Base-by-base conservation (phyloP, 1,139 yeast genomes). In the Candida albicans region DNA sequence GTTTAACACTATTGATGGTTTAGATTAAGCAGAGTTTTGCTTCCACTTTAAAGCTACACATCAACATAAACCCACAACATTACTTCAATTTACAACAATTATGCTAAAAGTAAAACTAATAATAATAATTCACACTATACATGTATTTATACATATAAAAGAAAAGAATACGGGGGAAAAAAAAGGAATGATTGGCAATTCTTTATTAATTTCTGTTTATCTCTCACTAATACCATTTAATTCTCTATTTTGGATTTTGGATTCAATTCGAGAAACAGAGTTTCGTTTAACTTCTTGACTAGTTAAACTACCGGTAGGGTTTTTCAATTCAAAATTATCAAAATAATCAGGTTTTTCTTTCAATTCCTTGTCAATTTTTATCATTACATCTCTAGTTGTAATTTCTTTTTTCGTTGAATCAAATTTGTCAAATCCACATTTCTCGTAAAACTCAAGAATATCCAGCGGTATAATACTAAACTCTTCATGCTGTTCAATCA, bases 401-500 rank as follows among this genome's bases (percentile, higher is more conserved):
- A 62, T 40, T 12, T 50, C 52, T 30, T 56, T 58, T 12, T 30
- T 37, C 4, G 28, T 29, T 6, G 32, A 11, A 4, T 61, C 52
- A 31, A 41, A 41, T 29, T 35, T 52, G n/a, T 42, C 46, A 46
- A 72, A 68, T 10, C 65, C 65, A 53, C 75, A 68, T 41, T 55
- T 59, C 14, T 70, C 70, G 49, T 54, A 71, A 46, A 70, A 68
- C 28, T 60, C 64, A 50, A 68, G 58, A 44, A 75, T 54, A 55
- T 81, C 87, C 6, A 58, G 62, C 0, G 99, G 98, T 31, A 91
- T 84, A 41, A 82, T 74, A 40, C 91, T 79, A 52, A 93, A 77
- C 46, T 87, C 88, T 54, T 87, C 93, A 60, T 88, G 93, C 48
- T 84, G 77, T 49, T 88, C 89, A 52, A 95, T 90, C 63, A 95